Evolutionary conservation across 2,329 filamentous ascomycete genomes (phyloP).

Genomic region (Gaeumannomyces sp.): DNA sequence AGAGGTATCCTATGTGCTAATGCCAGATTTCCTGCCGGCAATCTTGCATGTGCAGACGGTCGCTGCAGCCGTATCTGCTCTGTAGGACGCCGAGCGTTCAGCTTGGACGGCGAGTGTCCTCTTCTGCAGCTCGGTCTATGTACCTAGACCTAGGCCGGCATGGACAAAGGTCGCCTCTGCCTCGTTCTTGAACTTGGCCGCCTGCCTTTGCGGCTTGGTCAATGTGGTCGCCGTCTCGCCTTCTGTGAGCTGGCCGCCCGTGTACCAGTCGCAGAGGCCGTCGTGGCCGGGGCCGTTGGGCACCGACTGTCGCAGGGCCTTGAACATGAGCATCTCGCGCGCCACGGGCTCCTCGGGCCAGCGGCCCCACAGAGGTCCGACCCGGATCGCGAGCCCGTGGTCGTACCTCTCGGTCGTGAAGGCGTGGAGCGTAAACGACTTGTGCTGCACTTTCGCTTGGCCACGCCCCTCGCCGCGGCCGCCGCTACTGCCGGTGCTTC

Average conservation of each 20-base stretch:
- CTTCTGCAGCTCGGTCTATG: background rate
- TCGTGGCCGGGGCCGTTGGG: conserved; percentile 30
- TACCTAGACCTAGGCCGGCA: background rate
- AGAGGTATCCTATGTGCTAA: no score
- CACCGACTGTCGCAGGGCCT: conserved; percentile 31
- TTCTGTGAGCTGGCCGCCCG: conserved; percentile 19
- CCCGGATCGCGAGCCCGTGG: conserved; percentile 31
- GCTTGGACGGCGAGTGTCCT: background rate
- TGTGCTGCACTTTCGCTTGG: conserved; percentile 15
- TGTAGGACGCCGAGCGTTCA: background rate
- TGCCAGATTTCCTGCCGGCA: no score
- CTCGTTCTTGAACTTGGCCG: background rate
- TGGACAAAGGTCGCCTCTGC: background rate
- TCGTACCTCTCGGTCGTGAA: conserved; percentile 31
- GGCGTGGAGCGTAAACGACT: conserved; percentile 37
- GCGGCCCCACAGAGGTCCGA: conserved; percentile 30
- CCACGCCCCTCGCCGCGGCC: background rate
- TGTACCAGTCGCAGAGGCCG: conserved; percentile 40
- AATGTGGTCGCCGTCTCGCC: conserved; percentile 9
- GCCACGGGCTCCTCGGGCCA: conserved; percentile 31
- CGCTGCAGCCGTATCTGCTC: background rate
- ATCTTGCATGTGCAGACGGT: no score
- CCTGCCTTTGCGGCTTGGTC: background rate
- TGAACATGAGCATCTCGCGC: conserved; percentile 29
- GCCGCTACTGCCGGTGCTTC: background rate